Percentiles rank a stretch among this genome's conserved stretches.
Conservation (phyloP, 257 asterid genomes). For the Agastache rugosa region DNA sequence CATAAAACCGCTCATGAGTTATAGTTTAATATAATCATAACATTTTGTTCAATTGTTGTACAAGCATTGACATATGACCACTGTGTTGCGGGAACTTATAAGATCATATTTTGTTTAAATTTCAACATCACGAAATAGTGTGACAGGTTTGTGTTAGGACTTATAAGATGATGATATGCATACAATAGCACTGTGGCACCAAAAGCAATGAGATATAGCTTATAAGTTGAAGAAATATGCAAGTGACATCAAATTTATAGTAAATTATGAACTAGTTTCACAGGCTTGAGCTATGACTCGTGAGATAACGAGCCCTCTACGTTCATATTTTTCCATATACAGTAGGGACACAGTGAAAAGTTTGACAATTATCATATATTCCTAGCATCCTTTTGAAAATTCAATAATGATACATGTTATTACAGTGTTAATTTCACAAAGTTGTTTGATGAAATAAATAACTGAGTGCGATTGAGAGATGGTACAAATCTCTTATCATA, state of each 20-base stretch:
- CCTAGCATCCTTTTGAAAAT: background rate
- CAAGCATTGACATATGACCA: background rate
- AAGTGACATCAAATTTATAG: no score
- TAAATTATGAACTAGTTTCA: no score
- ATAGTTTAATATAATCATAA: background rate
- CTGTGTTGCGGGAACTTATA: background rate
- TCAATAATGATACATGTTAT: background rate
- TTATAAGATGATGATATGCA: background rate
- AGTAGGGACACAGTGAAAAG: background rate
- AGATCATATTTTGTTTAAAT: background rate
- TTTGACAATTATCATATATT: background rate
- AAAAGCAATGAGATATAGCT: background rate
- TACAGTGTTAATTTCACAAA: background rate
- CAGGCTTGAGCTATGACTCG: background rate
- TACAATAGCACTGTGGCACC: background rate
- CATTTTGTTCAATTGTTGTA: background rate
- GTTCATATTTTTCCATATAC: background rate
- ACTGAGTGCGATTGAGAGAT: background rate
- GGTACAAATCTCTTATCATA: constrained; percentile 18
- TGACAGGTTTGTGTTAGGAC: background rate
- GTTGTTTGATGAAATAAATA: background rate
- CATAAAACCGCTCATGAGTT: background rate
- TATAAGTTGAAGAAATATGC: background rate
- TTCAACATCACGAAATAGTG: background rate
- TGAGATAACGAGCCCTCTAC: background rate